phyloP scores from a whole-genome alignment of 2,329 filamentous ascomycete species.

The Zopfia rhizophila region DNA sequence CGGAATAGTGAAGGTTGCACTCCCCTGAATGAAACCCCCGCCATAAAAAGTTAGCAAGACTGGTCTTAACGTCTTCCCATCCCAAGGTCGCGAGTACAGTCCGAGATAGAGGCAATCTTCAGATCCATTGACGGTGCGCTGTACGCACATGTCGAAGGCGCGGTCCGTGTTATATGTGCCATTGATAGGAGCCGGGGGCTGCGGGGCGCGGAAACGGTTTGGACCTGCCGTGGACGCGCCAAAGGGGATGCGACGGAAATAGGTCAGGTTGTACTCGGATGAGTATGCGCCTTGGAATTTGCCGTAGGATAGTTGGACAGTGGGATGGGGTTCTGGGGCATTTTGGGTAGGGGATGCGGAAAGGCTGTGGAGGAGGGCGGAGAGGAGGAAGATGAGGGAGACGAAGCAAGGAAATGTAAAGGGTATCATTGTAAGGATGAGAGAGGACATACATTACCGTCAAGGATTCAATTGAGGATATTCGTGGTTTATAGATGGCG shows the following conservation, averaged over 20 bases:
- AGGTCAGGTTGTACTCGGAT: constrained; percentile 65
- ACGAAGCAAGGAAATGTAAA: constrained; percentile 5
- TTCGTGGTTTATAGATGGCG: constrained; percentile 1
- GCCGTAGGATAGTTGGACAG: constrained; percentile 46
- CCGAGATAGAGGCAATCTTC: constrained; percentile 72
- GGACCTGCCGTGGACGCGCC: constrained; percentile 66
- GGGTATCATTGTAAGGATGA: constrained; percentile 25
- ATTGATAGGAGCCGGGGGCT: constrained; percentile 63
- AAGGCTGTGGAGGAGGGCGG: constrained; percentile 1
- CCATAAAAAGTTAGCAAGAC: constrained; percentile 71
- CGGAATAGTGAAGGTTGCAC: constrained; percentile 65
- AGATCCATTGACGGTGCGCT: constrained; percentile 64
- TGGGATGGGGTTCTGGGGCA: constrained; percentile 23
- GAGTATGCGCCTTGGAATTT: constrained; percentile 65
- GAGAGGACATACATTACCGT: neutral
- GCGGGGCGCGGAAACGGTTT: constrained; percentile 70
- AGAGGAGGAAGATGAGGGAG: constrained; percentile 22
- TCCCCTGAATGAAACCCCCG: constrained; percentile 69
- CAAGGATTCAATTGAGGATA: constrained; percentile 16
- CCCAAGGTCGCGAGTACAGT: constrained; percentile 69
- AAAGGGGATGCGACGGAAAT: constrained; percentile 71
- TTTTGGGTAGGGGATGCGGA: constrained; percentile 20
- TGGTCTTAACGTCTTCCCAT: constrained; percentile 57
- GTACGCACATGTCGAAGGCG: constrained; percentile 67
- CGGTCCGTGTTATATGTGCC: constrained; percentile 66